Base-by-base conservation (phyloP, 257 asterid species). In the Coffea canephora region DNA sequence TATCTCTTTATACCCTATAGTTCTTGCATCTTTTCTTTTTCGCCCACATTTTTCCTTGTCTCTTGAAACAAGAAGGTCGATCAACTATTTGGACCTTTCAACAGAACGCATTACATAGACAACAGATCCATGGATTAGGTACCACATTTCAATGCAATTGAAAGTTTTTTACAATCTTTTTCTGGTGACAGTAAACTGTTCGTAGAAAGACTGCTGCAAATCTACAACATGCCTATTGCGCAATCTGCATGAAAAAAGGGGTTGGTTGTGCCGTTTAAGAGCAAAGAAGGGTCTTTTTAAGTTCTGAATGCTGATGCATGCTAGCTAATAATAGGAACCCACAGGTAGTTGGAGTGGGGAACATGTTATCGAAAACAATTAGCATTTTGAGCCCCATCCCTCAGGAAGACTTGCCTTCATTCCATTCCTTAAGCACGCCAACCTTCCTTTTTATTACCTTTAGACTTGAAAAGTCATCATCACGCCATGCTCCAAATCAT, bases 401-500 rank as follows among this genome's bases (percentile, higher is more conserved):
- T 81, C 52, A 64, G 45, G 21, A 73, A 52, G 76, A 54, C 82
- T 78, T 77, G 62, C 83, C 86, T 82, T 84, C 89, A 84, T 82
- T 83, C 81, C 77, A 78, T 67, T 79, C 76, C 85, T 57, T 81
- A 74, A 85, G 92, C 97, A 93, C 91, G 97, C 96, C 86, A 73
- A 69, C 76, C 79, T 61, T 74, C 67, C 80, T 78, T 88, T 87
- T 70, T 83, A 49, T 77, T 36, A 36, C 76, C 84, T 89, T 91
- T 90, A 89, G 80, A 87, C 88, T 87, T 87, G 77, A 71, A 64
- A 72, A 74, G 83, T 83, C 88, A 91, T 88, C 90, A 90, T 88
- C 64, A 77, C 83, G 81, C 83, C 93, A 87, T 86, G 83, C 91
- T 82, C 72, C 78, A 70, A 78, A 87, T 89, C 86, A 88, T 89